Evolutionary conservation across 2,329 filamentous ascomycete genomes (phyloP), one percentile per base, ranked within the genome.

Genomic region (Claviceps maximensis): DNA sequence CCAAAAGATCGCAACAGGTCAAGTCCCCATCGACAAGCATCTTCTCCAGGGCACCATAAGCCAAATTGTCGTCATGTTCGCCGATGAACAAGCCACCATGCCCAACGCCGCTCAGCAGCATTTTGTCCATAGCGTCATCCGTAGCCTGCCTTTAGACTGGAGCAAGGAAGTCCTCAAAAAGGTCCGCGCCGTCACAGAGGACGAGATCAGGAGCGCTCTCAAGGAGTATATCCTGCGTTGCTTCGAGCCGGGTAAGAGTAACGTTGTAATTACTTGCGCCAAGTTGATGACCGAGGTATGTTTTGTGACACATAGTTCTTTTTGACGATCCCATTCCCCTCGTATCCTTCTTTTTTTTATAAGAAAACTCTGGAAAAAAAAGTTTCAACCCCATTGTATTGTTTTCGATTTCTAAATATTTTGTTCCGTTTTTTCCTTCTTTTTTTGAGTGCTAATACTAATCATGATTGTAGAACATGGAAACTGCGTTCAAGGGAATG

Each of bases 41-140:
- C 83, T 90, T 59, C 80, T 97, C 10, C 89, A 97, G 68, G 90
- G 89, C 6, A 89, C 91, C 4, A 87, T 98, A 55, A 93, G 86
- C 63, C 86, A 84, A 60, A 89, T 98, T 54, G 89, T 98, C 36
- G 83, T 90, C 56, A 77, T 76, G 50, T 86, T 94, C 63, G 93
- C 90, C 1, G 88, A 95, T 60, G 87, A 94, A 63, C 89, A 96
- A 67, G 78, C 86, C 2, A 96, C 87, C 0, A 87, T 95, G 77
- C 79, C 84, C 7, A 80, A 78, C 45, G 90, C 93, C 0, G 93
- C 90, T 1, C 79, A 84, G 62, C 82, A 86, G 60, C 91, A 88
- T 63, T 98, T 94, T 67, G 76, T 90, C 12, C 81, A 86, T 55
- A 81, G 87, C 54, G 90, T 95, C 6, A 78, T 97, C 49, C 79